Base-by-base conservation (phyloP, 1,284 basidiomycete species). In the Apiotrichum porosum region DNA sequence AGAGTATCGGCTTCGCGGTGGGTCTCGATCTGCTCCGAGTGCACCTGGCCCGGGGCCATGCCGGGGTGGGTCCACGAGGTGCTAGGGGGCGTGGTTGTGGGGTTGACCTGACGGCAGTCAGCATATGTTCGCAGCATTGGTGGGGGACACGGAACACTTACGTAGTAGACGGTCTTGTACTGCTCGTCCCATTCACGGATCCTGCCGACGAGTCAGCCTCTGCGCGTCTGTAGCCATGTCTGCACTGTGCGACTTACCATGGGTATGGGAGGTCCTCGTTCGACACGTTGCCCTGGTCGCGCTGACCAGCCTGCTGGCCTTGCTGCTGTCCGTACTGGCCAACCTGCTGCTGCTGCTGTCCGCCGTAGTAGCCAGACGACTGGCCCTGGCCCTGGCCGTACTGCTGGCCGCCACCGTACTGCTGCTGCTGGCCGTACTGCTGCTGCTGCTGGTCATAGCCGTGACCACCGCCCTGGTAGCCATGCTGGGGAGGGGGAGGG, bases 91-190 rank as follows among this genome's bases (percentile, higher is more conserved):
- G 59, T 52, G 6, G 62, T 45, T 0, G 56, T 52, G 0, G 65
- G 60, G 55, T 68, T 68, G 32, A 66, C 26, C 26, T 28, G 26
- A 6, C 8, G 26, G 26, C 6, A n/a, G n/a, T n/a, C n/a, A n/a
- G n/a, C n/a, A n/a, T n/a, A n/a, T n/a, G n/a, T n/a, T n/a, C n/a
- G n/a, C n/a, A n/a, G n/a, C n/a, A n/a, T n/a, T n/a, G n/a, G n/a
- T n/a, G n/a, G n/a, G n/a, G n/a, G n/a, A n/a, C n/a, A n/a, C n/a
- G n/a, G 26, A 28, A 12, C 8, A 28, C 26, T 6, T 12, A 28
- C 54, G 42, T 66, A 66, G 54, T 58, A 66, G 49, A 55, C 58
- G 2, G 61, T 62, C 41, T 62, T 54, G 52, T 62, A 64, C 26
- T 52, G 40, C 18, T 58, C 34, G 49, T 66, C 62, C 47, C 49